Conservation (phyloP, 2,329 filamentous ascomycete genomes). For the Pseudogymnoascus sp. region DNA sequence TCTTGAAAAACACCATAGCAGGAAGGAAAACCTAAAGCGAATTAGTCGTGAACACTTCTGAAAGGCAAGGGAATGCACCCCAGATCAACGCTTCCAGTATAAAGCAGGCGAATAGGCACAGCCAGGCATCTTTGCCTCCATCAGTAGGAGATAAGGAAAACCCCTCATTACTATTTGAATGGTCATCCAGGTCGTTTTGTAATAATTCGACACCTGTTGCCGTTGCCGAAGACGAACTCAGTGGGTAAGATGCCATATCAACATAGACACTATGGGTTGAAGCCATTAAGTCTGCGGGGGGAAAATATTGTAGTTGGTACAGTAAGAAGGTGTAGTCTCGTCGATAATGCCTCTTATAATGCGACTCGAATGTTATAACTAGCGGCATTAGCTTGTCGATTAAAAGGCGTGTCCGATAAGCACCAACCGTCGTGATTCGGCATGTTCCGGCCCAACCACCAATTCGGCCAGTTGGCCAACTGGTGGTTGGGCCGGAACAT, state of each 20-base stretch:
- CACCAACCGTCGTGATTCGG: background rate
- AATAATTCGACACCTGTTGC: background rate
- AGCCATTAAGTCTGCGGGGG: background rate
- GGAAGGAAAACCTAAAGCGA: conserved; percentile 20
- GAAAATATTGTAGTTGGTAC: background rate
- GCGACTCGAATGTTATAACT: background rate
- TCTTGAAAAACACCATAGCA: conserved; percentile 33
- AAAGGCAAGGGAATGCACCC: conserved; percentile 30
- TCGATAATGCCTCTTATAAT: background rate
- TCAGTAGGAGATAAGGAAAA: conserved; percentile 25
- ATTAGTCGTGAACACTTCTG: background rate
- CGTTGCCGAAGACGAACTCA: background rate
- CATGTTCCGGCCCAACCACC: too few relatives aligned
- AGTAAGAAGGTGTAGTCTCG: background rate
- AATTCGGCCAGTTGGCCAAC: too few relatives aligned
- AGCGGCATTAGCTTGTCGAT: background rate
- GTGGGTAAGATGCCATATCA: background rate
- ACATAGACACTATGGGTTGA: background rate
- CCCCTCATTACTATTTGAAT: background rate
- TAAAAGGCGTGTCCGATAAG: background rate
- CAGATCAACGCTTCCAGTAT: conserved; percentile 43
- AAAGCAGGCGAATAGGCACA: conserved; percentile 35
- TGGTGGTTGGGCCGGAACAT: too few relatives aligned
- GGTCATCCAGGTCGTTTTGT: background rate
- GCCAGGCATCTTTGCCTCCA: conserved; percentile 39